phyloP scores from a whole-genome alignment of 129 eudicot species.

The Scalesia atractyloides region DNA sequence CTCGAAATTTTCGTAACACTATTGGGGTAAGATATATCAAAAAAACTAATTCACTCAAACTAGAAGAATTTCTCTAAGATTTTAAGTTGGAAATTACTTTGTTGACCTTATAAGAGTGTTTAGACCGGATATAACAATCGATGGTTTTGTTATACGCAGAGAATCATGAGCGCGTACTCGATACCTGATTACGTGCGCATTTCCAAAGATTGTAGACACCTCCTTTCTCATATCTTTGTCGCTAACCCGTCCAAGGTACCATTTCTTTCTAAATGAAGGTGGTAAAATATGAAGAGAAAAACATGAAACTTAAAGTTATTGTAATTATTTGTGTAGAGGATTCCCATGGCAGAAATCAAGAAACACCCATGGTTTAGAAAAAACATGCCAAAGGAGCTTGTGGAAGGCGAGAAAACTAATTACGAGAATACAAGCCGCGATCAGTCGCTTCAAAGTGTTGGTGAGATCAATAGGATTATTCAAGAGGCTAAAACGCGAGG shows the following conservation, averaged over 20 bases:
- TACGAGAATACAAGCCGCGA: conserved; percentile 32
- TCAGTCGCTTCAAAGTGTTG: conserved; percentile 48
- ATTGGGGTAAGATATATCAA: conserved; percentile 42
- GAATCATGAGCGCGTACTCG: conserved; percentile 65
- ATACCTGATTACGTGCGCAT: conserved; percentile 76
- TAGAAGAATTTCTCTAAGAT: background rate
- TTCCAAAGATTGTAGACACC: conserved; percentile 58
- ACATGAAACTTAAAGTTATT: conserved; percentile 20
- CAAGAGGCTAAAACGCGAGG: conserved; percentile 67
- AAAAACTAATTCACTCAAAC: background rate
- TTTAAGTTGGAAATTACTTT: background rate
- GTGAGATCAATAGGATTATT: conserved; percentile 62
- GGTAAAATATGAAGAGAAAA: background rate
- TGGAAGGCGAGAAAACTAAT: conserved; percentile 55
- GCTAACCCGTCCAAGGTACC: conserved; percentile 66
- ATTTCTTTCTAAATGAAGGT: conserved; percentile 16
- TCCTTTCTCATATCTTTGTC: conserved; percentile 65
- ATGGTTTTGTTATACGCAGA: conserved; percentile 35
- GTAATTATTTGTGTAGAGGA: conserved; percentile 43
- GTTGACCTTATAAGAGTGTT: conserved; percentile 8
- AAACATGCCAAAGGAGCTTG: conserved; percentile 57
- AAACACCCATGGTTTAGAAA: conserved; percentile 71
- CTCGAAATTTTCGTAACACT: conserved; percentile 61
- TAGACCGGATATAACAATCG: conserved; percentile 10
- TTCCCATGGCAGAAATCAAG: conserved; percentile 60